Percentiles rank a stretch among this genome's conserved stretches.
Evolutionary conservation across 2,329 filamentous ascomycete genomes (phyloP).

Genomic region (Apiospora sp.): DNA sequence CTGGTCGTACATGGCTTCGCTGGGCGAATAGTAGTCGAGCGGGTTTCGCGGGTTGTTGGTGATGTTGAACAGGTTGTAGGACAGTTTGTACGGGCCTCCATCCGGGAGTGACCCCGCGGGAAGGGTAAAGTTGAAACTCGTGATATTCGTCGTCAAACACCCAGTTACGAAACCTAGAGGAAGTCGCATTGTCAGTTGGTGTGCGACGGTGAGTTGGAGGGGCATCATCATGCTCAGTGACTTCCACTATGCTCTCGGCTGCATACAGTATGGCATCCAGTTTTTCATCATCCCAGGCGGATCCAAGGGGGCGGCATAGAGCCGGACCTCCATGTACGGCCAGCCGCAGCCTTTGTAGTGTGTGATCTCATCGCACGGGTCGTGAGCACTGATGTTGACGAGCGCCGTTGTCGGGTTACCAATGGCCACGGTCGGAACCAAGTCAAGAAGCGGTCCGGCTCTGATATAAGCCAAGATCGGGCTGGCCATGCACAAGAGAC

Average conservation of each 20-base stretch:
- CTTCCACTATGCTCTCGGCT: background rate
- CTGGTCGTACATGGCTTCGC: constrained; percentile 2
- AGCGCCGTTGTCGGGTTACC: background rate
- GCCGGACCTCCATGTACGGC: constrained; percentile 3
- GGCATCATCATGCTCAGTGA: background rate
- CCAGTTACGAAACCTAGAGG: background rate
- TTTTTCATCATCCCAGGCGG: background rate
- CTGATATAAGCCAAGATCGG: background rate
- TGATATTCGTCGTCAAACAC: background rate
- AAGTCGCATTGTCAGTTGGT: background rate
- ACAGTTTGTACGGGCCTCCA: background rate
- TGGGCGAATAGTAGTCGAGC: background rate
- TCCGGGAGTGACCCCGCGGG: background rate
- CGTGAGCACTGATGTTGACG: background rate
- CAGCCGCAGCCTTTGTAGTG: background rate
- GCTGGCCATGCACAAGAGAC: background rate
- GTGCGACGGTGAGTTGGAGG: background rate
- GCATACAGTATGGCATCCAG: background rate
- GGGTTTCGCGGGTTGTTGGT: background rate
- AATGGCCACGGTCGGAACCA: background rate
- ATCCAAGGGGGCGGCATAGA: background rate
- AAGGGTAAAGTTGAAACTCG: background rate
- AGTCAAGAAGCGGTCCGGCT: background rate
- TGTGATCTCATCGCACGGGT: constrained; percentile 4
- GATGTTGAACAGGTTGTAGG: background rate